A percentile compares a stretch with the other conserved stretches of the same genome.
phyloP scores from a whole-genome alignment of 768 basidiomycete species.

The Inosperma sp. region DNA sequence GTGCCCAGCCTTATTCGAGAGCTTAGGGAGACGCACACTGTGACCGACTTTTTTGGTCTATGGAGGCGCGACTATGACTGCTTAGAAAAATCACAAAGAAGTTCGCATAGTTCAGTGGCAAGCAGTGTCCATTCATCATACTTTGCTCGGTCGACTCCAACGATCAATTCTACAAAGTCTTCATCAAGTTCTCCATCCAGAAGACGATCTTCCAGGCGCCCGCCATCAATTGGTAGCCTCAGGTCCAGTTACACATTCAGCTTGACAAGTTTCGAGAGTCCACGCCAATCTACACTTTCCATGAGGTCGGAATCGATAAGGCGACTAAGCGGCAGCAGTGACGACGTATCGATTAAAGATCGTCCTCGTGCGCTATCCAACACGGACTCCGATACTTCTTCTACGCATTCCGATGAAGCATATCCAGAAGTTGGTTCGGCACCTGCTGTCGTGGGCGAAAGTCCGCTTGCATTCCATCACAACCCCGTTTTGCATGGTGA shows the following conservation, averaged over 20 bases:
- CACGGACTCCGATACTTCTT: slow-evolving; percentile 44
- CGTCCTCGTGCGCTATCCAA: slow-evolving; percentile 37
- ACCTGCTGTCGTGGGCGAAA: slow-evolving; percentile 38
- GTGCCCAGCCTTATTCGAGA: slow-evolving; percentile 66
- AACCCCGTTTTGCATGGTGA: slow-evolving; percentile 35
- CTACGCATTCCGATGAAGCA: slow-evolving; percentile 35
- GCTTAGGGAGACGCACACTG: slow-evolving; percentile 49
- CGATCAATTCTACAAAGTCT: slow-evolving; percentile 14
- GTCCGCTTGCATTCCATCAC: slow-evolving; percentile 39
- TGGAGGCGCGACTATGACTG: slow-evolving; percentile 73
- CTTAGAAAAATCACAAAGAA: slow-evolving; percentile 36
- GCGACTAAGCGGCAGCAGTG: slow-evolving; percentile 17
- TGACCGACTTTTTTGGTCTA: slow-evolving; percentile 74
- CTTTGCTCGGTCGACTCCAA: slow-evolving; percentile 54
- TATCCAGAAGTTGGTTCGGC: slow-evolving; percentile 33
- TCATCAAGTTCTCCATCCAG: slow-evolving; percentile 18
- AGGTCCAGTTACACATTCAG: neutral
- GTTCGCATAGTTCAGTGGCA: slow-evolving; percentile 41
- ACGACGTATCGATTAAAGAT: slow-evolving; percentile 12
- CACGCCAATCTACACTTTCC: neutral
- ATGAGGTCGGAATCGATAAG: slow-evolving; percentile 14
- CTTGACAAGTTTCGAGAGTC: neutral
- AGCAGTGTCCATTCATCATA: slow-evolving; percentile 56
- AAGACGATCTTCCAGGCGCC: slow-evolving; percentile 8
- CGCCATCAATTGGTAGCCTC: slow-evolving; percentile 5